Percentiles rank a stretch among this genome's conserved stretches.
phyloP scores from a whole-genome alignment of 768 basidiomycete genomes.

The Xerocomellus intermedius region DNA sequence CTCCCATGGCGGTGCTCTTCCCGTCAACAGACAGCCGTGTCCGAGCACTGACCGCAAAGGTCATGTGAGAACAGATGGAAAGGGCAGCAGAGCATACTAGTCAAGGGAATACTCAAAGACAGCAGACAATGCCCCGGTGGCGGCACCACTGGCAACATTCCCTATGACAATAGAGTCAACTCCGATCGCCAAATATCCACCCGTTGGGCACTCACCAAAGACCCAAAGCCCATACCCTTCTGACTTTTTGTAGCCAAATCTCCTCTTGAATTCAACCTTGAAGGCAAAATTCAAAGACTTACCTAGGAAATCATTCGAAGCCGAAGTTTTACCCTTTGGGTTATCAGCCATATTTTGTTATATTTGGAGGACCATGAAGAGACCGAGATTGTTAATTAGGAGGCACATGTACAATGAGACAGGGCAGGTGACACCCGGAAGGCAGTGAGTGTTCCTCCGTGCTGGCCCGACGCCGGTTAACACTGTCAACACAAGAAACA shows the following conservation, averaged over 20 bases:
- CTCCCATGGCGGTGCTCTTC: conserved; percentile 37
- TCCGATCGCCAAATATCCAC: background rate
- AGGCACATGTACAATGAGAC: background rate
- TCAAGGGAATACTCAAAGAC: conserved; percentile 48
- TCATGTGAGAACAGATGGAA: background rate
- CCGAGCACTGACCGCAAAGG: conserved; percentile 31
- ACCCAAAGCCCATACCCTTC: conserved; percentile 41
- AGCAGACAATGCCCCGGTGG: conserved; percentile 41
- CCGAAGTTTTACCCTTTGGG: background rate
- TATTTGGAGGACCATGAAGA: background rate
- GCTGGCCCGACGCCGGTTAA: conserved; percentile 2
- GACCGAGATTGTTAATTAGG: background rate
- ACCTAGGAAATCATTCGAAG: conserved; percentile 21
- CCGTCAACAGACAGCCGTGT: conserved; percentile 42
- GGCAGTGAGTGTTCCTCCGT: conserved; percentile 5
- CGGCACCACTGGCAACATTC: conserved; percentile 43
- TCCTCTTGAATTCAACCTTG: conserved; percentile 43
- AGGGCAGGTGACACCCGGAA: background rate
- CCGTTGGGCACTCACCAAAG: conserved; percentile 20
- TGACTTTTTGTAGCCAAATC: conserved; percentile 36
- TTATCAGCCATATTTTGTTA: conserved; percentile 6
- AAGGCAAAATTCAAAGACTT: conserved; percentile 43
- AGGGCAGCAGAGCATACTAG: conserved; percentile 29
- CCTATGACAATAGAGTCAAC: conserved; percentile 20
- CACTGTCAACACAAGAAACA: background rate